Conservation (phyloP, 805 yeast genomes). For the Blastobotrys mokoenaii region DNA sequence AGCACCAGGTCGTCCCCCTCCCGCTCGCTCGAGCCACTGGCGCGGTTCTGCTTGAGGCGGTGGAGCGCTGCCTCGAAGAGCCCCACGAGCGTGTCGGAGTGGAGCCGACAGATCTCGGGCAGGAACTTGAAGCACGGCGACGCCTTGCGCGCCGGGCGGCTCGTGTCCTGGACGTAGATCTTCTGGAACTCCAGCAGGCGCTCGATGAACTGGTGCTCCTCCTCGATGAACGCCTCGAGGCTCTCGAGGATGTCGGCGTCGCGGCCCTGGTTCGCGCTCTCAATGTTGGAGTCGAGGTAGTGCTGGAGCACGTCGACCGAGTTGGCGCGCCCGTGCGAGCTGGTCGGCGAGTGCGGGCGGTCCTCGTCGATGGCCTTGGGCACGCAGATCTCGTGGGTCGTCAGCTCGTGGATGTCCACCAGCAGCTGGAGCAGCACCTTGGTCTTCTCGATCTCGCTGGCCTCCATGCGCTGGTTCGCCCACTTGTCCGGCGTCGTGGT, state of each 20-base stretch:
- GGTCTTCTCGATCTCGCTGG: conserved; percentile 12
- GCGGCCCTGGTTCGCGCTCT: background rate
- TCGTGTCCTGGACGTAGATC: conserved; percentile 11
- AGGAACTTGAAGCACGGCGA: conserved; percentile 13
- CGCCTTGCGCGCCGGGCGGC: conserved; percentile 7
- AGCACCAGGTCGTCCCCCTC: conserved; percentile 7
- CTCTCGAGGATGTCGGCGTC: background rate
- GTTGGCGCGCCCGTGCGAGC: conserved; percentile 3
- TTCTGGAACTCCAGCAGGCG: conserved; percentile 11
- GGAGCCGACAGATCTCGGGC: conserved; percentile 18
- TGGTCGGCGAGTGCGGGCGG: background rate
- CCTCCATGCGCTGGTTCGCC: conserved; percentile 7
- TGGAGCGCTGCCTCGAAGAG: conserved; percentile 13
- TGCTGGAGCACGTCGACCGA: conserved; percentile 11
- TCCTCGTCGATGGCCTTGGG: background rate
- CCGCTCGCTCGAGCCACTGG: background rate
- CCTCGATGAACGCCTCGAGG: conserved; percentile 7
- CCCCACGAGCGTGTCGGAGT: conserved; percentile 11
- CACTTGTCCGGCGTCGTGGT: conserved; percentile 6
- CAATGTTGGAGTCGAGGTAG: conserved; percentile 8
- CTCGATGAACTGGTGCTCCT: conserved; percentile 8
- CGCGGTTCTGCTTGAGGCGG: background rate
- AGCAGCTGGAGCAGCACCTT: conserved; percentile 38
- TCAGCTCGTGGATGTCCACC: conserved; percentile 22
- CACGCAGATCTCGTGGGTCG: conserved; percentile 3